A percentile compares a stretch with the other conserved stretches of the same genome.
Conservation (phyloP, 345 rosid species). For the Syzygium jambos region DNA sequence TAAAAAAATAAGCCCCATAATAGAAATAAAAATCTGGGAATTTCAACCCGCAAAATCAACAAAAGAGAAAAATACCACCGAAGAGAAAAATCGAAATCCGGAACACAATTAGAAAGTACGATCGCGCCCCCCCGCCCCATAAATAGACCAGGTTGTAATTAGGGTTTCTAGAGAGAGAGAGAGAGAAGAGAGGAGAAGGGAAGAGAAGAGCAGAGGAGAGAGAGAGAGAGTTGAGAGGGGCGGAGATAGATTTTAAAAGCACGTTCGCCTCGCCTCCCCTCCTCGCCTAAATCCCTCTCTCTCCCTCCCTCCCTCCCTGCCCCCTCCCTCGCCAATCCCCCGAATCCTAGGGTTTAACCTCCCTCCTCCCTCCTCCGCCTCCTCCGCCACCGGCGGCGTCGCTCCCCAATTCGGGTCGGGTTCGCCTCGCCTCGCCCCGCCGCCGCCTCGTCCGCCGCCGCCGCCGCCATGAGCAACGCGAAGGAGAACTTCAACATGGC, state of each 20-base stretch:
- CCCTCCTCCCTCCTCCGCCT: slow-evolving; percentile 4
- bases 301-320: neutral
- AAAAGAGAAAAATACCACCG: neutral
- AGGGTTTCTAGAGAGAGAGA: neutral
- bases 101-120: fast-evolving
- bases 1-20: too few relatives aligned
- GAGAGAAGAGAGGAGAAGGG: neutral
- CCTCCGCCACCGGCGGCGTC: neutral
- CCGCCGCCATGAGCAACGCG: slow-evolving; percentile 51
- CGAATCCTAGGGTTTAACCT: slow-evolving; percentile 50
- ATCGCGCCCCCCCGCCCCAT: neutral
- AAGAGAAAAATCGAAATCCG: neutral
- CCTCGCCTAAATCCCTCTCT: neutral
- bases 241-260: neutral
- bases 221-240: neutral
- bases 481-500: slow-evolving; percentile 52
- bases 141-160: neutral
- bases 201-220: neutral
- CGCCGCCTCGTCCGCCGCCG: neutral
- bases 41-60: neutral
- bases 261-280: neutral
- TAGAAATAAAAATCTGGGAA: neutral
- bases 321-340: neutral
- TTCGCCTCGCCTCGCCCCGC: neutral
- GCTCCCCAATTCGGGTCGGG: neutral